Evolutionary conservation across 2,329 filamentous ascomycete genomes (phyloP).

Genomic region (Colletotrichum sp.): DNA sequence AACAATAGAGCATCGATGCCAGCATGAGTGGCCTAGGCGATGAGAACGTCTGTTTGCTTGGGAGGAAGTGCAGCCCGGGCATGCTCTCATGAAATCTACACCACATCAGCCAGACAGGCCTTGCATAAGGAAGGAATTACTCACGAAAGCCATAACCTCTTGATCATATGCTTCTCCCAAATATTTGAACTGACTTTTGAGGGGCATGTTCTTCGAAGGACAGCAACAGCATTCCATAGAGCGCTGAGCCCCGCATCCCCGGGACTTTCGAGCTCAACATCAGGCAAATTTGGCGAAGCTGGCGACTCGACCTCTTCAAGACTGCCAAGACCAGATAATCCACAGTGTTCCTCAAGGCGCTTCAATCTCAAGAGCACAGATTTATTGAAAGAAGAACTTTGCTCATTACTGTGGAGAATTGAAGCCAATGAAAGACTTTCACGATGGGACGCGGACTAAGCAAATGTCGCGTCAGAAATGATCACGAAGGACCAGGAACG

Average conservation of each 20-base stretch:
- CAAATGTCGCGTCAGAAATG: background rate
- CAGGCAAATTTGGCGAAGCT: background rate
- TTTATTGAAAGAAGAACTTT: conserved; percentile 18
- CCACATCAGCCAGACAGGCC: background rate
- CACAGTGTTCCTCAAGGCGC: conserved; percentile 30
- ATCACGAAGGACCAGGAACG: background rate
- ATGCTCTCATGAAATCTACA: conserved; percentile 47
- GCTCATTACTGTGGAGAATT: conserved; percentile 17
- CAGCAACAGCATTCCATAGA: conserved; percentile 33
- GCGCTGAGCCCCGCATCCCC: conserved; percentile 21
- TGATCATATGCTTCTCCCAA: conserved; percentile 36
- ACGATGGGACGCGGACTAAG: conserved; percentile 18
- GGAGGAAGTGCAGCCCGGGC: conserved; percentile 49
- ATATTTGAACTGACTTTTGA: conserved; percentile 28
- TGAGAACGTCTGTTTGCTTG: conserved; percentile 46
- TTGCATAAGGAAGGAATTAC: background rate
- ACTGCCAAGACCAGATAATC: conserved; percentile 23
- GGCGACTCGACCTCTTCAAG: conserved; percentile 19
- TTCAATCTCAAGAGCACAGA: conserved; percentile 26
- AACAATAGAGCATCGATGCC: conserved; percentile 49
- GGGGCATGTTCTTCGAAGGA: conserved; percentile 30
- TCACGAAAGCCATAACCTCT: conserved; percentile 39
- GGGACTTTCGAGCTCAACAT: background rate
- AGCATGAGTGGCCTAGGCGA: conserved; percentile 46
- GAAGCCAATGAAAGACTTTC: conserved; percentile 17